Conservation (phyloP, 2,329 filamentous ascomycete genomes). For the Alternaria burnsii region DNA sequence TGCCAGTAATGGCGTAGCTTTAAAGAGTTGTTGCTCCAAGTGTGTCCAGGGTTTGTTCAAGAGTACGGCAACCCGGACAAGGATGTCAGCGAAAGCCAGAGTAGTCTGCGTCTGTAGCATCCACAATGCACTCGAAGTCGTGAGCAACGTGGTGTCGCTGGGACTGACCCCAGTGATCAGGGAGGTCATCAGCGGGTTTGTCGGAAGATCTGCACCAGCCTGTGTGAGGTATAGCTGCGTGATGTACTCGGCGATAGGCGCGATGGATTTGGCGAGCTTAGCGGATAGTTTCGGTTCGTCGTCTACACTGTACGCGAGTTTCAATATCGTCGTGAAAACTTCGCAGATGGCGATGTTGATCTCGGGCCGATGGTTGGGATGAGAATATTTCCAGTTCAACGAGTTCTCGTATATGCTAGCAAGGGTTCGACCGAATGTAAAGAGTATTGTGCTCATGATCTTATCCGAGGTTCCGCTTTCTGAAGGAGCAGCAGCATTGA, state of each 20-base stretch:
- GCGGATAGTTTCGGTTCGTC: conserved; percentile 59
- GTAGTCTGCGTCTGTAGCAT: conserved; percentile 70
- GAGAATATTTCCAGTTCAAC: conserved; percentile 82
- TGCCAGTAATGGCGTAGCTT: conserved; percentile 77
- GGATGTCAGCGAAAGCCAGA: conserved; percentile 70
- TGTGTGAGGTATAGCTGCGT: conserved; percentile 78
- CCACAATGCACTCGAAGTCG: conserved; percentile 51
- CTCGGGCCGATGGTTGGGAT: conserved; percentile 71
- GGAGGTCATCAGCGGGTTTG: conserved; percentile 78
- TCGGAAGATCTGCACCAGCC: conserved; percentile 73
- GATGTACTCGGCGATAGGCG: conserved; percentile 77
- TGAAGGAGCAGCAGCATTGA: conserved; percentile 57
- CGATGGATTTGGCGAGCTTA: conserved; percentile 70
- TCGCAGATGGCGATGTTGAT: conserved; percentile 74
- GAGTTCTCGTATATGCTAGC: conserved; percentile 88
- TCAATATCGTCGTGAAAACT: conserved; percentile 75
- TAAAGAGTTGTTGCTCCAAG: conserved; percentile 82
- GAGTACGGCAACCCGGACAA: conserved; percentile 75
- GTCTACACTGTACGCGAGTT: conserved; percentile 78
- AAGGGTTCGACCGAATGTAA: conserved; percentile 76
- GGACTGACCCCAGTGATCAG: conserved; percentile 64
- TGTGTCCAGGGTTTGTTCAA: conserved; percentile 69
- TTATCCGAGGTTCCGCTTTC: conserved; percentile 81
- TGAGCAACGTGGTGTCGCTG: conserved; percentile 57
- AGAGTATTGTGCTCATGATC: conserved; percentile 73